Evolutionary conservation across 805 yeast genomes (phyloP).

Genomic region (Yarrowia sp.): DNA sequence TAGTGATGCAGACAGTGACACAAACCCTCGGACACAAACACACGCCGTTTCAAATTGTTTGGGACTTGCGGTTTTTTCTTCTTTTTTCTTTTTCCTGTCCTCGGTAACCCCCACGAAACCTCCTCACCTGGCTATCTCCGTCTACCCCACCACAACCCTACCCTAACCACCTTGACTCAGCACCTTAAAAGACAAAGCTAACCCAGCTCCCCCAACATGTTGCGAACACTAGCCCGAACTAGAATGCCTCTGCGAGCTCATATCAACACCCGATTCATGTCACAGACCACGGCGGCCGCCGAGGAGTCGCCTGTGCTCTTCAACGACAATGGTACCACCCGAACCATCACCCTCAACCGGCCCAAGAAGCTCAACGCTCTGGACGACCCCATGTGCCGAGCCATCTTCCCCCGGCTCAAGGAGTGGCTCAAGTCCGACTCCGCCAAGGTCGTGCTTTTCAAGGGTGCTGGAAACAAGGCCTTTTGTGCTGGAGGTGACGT

Average conservation of each 20-base stretch:
- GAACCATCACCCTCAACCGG: conserved; percentile 74
- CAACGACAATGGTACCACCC: conserved; percentile 57
- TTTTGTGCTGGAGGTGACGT: conserved; percentile 98
- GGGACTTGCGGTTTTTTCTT: no score
- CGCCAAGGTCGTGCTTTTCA: conserved; percentile 63
- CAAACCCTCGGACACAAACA: no score
- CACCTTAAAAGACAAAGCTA: background rate
- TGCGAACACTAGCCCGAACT: conserved; percentile 25
- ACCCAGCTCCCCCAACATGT: conserved; percentile 18
- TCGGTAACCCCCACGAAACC: background rate
- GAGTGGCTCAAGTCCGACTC: conserved; percentile 72
- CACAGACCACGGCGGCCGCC: conserved; percentile 21
- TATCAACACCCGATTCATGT: conserved; percentile 29
- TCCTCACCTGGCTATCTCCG: background rate
- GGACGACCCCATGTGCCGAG: conserved; percentile 67
- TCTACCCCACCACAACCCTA: background rate
- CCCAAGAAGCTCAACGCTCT: conserved; percentile 82
- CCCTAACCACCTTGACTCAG: background rate
- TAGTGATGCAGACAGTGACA: background rate
- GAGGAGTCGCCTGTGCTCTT: conserved; percentile 59
- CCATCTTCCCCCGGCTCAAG: conserved; percentile 65
- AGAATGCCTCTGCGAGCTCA: conserved; percentile 39
- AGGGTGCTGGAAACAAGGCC: conserved; percentile 59
- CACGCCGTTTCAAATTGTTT: no score
- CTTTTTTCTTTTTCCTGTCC: no score